Evolutionary conservation across 225 moss, liverwort and hornwort genomes (phyloP).

Genomic region (Sphagnum tenellum): DNA sequence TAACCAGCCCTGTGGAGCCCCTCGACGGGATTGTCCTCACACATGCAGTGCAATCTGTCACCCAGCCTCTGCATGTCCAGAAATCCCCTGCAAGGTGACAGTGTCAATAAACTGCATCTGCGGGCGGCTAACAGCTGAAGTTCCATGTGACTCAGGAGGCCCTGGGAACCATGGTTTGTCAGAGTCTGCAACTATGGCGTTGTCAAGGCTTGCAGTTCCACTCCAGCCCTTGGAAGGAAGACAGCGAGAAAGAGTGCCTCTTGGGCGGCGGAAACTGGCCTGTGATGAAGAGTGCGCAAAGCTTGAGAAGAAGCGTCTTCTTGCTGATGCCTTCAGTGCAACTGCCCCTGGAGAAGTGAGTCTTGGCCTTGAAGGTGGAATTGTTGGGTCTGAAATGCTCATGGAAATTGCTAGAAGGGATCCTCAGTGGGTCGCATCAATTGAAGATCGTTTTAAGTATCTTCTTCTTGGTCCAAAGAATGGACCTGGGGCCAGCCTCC

Average conservation of each 20-base stretch:
- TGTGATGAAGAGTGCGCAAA: slow-evolving; percentile 88
- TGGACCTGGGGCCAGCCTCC: slow-evolving; percentile 35
- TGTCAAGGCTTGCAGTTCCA: slow-evolving; percentile 54
- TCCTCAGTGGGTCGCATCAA: slow-evolving; percentile 78
- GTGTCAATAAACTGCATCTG: slow-evolving; percentile 75
- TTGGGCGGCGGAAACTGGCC: slow-evolving; percentile 76
- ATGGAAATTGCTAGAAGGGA: slow-evolving; percentile 76
- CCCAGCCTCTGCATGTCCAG: slow-evolving; percentile 71
- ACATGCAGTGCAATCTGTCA: slow-evolving; percentile 75
- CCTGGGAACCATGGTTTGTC: slow-evolving; percentile 24
- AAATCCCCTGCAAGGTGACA: slow-evolving; percentile 66
- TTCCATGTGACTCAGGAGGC: slow-evolving; percentile 83
- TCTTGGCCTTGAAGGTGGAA: slow-evolving; percentile 47
- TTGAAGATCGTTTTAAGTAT: slow-evolving; percentile 83
- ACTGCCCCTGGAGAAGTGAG: slow-evolving; percentile 55
- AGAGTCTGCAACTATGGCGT: slow-evolving; percentile 53
- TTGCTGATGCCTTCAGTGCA: slow-evolving; percentile 95
- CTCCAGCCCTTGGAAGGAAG: slow-evolving; percentile 71
- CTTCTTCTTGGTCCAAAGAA: slow-evolving; percentile 72
- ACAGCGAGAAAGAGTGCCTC: slow-evolving; percentile 49
- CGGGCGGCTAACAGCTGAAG: slow-evolving; percentile 72
- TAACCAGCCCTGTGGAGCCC: slow-evolving; percentile 83
- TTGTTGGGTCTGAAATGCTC: slow-evolving; percentile 63
- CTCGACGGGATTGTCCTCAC: slow-evolving; percentile 87
- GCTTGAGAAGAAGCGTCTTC: slow-evolving; percentile 74